Evolutionary conservation across 2,329 filamentous ascomycete genomes (phyloP), one percentile per base, ranked within the genome.

Genomic region (Cladosporium oxysporum): DNA sequence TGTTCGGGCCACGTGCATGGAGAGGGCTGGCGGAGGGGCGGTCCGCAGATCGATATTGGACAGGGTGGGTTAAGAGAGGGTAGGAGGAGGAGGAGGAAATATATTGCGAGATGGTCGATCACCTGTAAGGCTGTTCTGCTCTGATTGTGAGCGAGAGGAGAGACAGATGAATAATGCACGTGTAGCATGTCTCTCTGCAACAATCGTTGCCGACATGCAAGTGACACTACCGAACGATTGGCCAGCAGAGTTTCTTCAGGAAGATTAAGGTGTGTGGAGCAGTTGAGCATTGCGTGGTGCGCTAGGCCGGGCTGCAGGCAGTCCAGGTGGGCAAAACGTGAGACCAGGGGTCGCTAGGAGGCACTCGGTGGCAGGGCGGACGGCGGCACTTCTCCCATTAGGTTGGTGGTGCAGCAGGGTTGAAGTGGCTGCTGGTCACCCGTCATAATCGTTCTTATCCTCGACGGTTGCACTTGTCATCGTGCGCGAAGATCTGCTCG

Each of bases 231-330:
- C n/a, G 33, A 41, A 28, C 50, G 61, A 63, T 57, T 63, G 61
- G 61, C 33, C 50, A 23, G 35, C 61, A 63, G 35, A 47, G 50
- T 63, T 63, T 63, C 61, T 63, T 63, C 61, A 63, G 61, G 60
- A n/a, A 29, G 61, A 63, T 63, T 63, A 57, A 63, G 61, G 47
- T 62, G 60, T 41, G 60, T 62, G 60, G 60, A 62, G 49, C 60
- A 41, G 31, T 53, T 49, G 60, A 37, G 21, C 47, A 35, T 37
- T 37, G 49, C 23, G 44, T 62, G 31, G 31, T 62, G 33, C 60
- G 33, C 60, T 55, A 55, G 31, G 11, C 28, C n/a, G n/a, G 52
- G 52, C 52, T 55, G 28, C 52, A 31, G 52, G 52, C 52, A 53
- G 50, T 53, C 50, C 50, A 53, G 50, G 26, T 53, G 50, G 16